Percentiles rank a stretch among this genome's conserved stretches.
These are phyloP conservation scores for Entomortierella chlamydospora DNA, from an alignment of 192 early-diverging fungal species.

Conservation along the genomic window DNA sequence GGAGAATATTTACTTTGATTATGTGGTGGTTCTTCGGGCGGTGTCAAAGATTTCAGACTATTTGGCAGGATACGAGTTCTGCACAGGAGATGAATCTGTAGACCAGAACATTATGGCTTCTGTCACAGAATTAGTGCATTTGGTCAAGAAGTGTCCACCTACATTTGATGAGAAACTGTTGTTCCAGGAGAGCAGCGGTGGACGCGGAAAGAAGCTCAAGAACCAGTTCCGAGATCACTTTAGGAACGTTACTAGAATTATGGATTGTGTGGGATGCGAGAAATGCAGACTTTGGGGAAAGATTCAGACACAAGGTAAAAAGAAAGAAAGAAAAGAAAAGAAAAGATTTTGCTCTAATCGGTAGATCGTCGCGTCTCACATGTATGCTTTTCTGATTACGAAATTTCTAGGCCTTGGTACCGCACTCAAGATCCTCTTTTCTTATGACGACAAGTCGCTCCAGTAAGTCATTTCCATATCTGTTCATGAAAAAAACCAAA, in stretches of 20 bases:
- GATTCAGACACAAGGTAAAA: slow-evolving; percentile 75
- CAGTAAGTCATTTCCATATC: slow-evolving; percentile 65
- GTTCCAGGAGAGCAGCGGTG: slow-evolving; percentile 63
- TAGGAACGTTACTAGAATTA: slow-evolving; percentile 96
- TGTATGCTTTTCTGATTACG: background rate
- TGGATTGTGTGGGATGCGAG: slow-evolving; percentile 99
- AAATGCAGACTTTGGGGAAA: slow-evolving; percentile 99
- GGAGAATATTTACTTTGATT: slow-evolving; percentile 96
- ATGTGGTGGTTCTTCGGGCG: slow-evolving; percentile 86
- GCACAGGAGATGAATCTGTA: slow-evolving; percentile 70
- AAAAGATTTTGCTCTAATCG: too few species aligned
- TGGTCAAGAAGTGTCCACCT: slow-evolving; percentile 72
- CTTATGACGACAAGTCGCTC: slow-evolving; percentile 79
- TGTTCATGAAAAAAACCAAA: too few species aligned
- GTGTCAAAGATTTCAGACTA: slow-evolving; percentile 86
- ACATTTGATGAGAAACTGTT: slow-evolving; percentile 93
- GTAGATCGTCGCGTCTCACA: too few species aligned
- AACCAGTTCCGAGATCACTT: slow-evolving; percentile 92
- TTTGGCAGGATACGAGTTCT: slow-evolving; percentile 79
- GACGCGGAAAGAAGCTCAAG: slow-evolving; percentile 69
- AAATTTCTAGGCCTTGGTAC: slow-evolving; percentile 86
- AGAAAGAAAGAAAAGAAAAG: background rate
- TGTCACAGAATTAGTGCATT: slow-evolving; percentile 68
- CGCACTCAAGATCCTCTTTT: slow-evolving; percentile 96
- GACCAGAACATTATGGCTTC: slow-evolving; percentile 65